Percentiles rank a stretch among this genome's conserved stretches.
Evolutionary conservation across 768 basidiomycete species (phyloP).

Genomic region (Tylopilus rubrobrunneus): DNA sequence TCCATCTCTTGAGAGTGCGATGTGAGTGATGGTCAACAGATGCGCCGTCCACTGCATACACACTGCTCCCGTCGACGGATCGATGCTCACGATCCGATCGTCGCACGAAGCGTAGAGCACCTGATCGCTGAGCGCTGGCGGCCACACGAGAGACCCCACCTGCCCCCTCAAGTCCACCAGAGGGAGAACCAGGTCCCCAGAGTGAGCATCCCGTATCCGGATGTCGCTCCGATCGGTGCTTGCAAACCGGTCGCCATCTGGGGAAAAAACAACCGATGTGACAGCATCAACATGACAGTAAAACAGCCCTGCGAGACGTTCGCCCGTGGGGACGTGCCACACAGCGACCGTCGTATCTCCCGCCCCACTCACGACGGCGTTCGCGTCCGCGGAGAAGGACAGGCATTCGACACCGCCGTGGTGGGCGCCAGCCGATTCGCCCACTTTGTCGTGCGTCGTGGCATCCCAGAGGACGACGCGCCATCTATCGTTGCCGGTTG

Average conservation of each 20-base stretch:
- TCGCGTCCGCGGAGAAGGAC: background rate
- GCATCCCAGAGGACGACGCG: conserved; percentile 3
- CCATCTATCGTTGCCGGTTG: conserved; percentile 8
- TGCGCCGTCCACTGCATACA: conserved; percentile 7
- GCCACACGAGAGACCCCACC: conserved; percentile 1
- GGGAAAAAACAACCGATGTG: conserved; percentile 1
- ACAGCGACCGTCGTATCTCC: conserved; percentile 3
- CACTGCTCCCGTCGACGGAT: background rate
- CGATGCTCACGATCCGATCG: background rate
- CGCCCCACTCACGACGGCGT: background rate
- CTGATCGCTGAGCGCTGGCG: background rate
- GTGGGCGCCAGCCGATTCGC: background rate
- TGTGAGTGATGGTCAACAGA: background rate
- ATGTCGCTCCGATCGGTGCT: background rate
- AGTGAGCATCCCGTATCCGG: background rate
- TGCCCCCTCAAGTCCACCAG: background rate
- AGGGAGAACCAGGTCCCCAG: background rate
- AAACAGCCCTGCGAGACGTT: background rate
- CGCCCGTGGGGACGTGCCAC: conserved; percentile 1
- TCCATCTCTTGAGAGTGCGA: conserved; percentile 12
- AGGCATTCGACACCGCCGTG: background rate
- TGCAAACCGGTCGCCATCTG: background rate
- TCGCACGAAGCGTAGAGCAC: background rate
- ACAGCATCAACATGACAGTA: background rate
- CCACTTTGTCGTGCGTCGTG: background rate